Base-by-base conservation (phyloP, 2,329 filamentous ascomycete genomes). In the Coleophoma cylindrospora region DNA sequence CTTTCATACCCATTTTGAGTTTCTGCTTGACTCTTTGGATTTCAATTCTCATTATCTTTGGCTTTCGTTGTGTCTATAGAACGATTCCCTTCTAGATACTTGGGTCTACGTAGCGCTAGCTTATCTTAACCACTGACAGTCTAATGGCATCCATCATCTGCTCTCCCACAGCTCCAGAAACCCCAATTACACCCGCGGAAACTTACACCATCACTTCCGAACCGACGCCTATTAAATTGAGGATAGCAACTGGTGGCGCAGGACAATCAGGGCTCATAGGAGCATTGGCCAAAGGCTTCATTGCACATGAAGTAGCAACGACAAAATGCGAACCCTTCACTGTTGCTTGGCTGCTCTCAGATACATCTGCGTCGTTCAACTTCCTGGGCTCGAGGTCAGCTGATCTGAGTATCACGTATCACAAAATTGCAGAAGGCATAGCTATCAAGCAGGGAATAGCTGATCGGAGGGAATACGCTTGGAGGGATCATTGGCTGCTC, bases 371-470 rank as follows among this genome's bases (percentile, higher is more conserved):
- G 48, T 70, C 66, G 17, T 75, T 75, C 55, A 66, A 71, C 48
- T 68, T 72, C 48, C 66, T 76, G 17, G 61, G 68, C 46, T 57
- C 60, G 2, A 66, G 67, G 14, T 63, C 62, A 21, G 61, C 69
- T 21, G 72, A 76, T 45, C 61, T 74, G 0, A 72, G 68, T 4
- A 76, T 76, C 47, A 75, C 74, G 0, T 75, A 76, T 61, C 66
- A 65, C 37, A 59, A 63, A 5, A 59, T 63, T 2, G 72, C 74
- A 0, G 73, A 76, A 57, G 53, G 67, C 14, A 68, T 74, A 34
- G 73, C 74, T 7, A 69, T 73, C 27, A 52, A 65, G 3, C 65
- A 71, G 43, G 69, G 67, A 14, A 65, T 71, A 45, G 65, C 65
- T 2, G 55, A 61, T 22, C 58, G 58, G 3, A 67, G 67, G 40